phyloP scores from a whole-genome alignment of 2,329 filamentous ascomycete genomes.

The Hypomyces perniciosus region DNA sequence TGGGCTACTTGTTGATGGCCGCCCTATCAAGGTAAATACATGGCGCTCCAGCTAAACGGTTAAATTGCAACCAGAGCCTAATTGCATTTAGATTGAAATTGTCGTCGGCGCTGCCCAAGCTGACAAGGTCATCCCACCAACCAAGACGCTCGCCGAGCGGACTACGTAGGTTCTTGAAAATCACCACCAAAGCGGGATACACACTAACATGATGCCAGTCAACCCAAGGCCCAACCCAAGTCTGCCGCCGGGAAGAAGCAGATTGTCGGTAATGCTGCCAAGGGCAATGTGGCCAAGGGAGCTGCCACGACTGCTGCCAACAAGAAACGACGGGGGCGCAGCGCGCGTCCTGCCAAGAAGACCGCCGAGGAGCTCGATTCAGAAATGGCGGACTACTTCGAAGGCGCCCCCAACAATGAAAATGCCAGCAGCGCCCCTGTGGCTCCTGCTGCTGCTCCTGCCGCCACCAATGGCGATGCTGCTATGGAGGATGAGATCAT shows the following conservation, averaged over 20 bases:
- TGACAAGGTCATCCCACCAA: slow-evolving; percentile 58
- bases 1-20: slow-evolving; percentile 81
- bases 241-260: slow-evolving; percentile 72
- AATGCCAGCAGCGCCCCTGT: slow-evolving; percentile 42
- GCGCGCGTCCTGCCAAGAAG: slow-evolving; percentile 69
- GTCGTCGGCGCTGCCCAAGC: slow-evolving; percentile 72
- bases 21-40: slow-evolving; percentile 75
- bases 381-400: slow-evolving; percentile 97
- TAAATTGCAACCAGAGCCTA: not conserved
- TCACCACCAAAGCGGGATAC: not conserved
- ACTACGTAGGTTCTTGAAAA: slow-evolving; percentile 51
- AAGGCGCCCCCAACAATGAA: slow-evolving; percentile 39
- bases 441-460: slow-evolving; percentile 36
- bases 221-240: slow-evolving; percentile 57
- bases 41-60: not conserved
- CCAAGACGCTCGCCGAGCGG: slow-evolving; percentile 74
- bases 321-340: slow-evolving; percentile 53
- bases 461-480: slow-evolving; percentile 46
- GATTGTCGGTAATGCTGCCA: slow-evolving; percentile 27
- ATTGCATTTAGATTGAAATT: slow-evolving; percentile 67
- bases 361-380: slow-evolving; percentile 92
- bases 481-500: slow-evolving; percentile 63
- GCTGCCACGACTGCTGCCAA: slow-evolving; percentile 40
- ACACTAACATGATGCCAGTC: slow-evolving; percentile 17
- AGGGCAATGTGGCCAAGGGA: slow-evolving; percentile 35